These are phyloP conservation scores for Aspergillus funiculosus DNA, from an alignment of 495 filamentous ascomycete genomes.

Conservation along the genomic window DNA sequence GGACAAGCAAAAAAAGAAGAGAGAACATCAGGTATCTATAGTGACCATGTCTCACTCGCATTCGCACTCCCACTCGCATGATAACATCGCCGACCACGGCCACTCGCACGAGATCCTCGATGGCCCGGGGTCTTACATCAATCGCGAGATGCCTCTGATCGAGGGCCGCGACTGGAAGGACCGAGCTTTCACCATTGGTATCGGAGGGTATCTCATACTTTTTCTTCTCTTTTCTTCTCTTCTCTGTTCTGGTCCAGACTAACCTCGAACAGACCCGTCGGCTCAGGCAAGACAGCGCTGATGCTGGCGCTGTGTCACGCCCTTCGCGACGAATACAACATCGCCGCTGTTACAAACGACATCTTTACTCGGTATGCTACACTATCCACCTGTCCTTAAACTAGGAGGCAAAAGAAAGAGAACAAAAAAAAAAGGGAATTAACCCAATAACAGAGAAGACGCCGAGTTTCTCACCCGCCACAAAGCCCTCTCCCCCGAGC, in stretches of 20 bases:
- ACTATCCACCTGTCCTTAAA: background rate
- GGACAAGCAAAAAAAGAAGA: no score
- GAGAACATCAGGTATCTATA: no score
- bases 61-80: constrained; percentile 52
- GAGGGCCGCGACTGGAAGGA: constrained; percentile 86
- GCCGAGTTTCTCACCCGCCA: constrained; percentile 91
- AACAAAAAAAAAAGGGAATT: background rate
- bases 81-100: constrained; percentile 69
- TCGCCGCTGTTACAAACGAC: constrained; percentile 97
- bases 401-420: background rate
- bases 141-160: constrained; percentile 88
- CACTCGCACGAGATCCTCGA: constrained; percentile 95
- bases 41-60: constrained; percentile 41
- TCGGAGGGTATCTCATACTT: constrained; percentile 73
- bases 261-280: constrained; percentile 65
- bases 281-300: constrained; percentile 93
- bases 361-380: constrained; percentile 76
- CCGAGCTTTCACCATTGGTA: constrained; percentile 89
- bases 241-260: background rate
- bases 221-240: background rate
- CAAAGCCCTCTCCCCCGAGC: constrained; percentile 69
- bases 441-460: constrained; percentile 61
- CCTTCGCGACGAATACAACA: constrained; percentile 68
- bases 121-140: constrained; percentile 82
- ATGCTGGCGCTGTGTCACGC: constrained; percentile 85